Conservation (phyloP, 352 stramenopile genomes). For the Pythium coloratum region DNA sequence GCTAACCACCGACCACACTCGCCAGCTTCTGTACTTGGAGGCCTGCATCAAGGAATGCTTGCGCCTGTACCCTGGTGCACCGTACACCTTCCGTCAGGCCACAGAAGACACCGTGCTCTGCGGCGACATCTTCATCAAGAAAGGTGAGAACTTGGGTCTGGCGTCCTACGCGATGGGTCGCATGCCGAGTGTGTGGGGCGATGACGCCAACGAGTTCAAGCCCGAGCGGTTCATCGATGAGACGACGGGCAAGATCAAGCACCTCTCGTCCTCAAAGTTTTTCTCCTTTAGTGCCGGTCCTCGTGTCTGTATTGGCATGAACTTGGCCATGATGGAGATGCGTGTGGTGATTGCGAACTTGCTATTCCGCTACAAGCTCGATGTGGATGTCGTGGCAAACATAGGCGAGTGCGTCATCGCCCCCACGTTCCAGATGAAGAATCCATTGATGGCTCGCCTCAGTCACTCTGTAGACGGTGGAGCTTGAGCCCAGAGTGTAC, state of each 20-base stretch:
- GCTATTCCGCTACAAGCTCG: neutral
- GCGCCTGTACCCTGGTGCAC: slow-evolving; percentile 18
- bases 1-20: slow-evolving; percentile 39
- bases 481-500: too few relatives aligned
- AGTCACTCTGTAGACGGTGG: neutral
- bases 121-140: slow-evolving; percentile 23
- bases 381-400: neutral
- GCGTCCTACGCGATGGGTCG: slow-evolving; percentile 36
- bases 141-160: slow-evolving; percentile 31
- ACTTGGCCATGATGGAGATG: neutral
- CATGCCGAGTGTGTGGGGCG: slow-evolving; percentile 37
- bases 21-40: slow-evolving; percentile 16
- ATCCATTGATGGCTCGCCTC: neutral
- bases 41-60: slow-evolving; percentile 17
- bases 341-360: neutral
- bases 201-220: slow-evolving; percentile 51
- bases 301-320: neutral
- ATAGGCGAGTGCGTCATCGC: neutral
- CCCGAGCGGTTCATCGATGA: slow-evolving; percentile 58
- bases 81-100: slow-evolving; percentile 51
- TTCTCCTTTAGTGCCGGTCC: neutral
- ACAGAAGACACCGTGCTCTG: slow-evolving; percentile 53
- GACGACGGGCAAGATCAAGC: neutral
- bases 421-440: neutral
- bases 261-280: neutral